Evolutionary conservation across 1,139 yeast species (phyloP), one percentile per base, ranked within the genome.

Genomic region (Geotrichum citri-aurantii): DNA sequence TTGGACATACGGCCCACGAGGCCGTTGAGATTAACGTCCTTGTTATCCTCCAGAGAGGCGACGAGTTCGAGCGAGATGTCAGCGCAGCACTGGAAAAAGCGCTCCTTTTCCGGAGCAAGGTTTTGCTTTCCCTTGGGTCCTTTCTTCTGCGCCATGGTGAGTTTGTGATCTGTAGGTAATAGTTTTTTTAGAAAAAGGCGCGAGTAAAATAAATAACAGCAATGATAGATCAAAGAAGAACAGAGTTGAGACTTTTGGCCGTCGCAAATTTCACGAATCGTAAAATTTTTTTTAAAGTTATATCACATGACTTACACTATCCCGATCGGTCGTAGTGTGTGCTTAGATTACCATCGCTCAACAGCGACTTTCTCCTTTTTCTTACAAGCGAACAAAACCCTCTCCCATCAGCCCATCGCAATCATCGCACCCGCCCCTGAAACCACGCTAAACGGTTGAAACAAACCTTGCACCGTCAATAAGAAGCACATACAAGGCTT

Each of bases 1-100:
- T 92, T 92, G 58, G 98, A 90, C 67, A 81, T 82, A 65, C 93
- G 79, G 51, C 88, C 88, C 65, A 93, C 89, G 62, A 93, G 77
- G 1, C 97, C 98, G 73, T 93, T 93, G 66, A 93, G 77, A 70
- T 95, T 93, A 67, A 92, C 85, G 68, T 92, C 97, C 67, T 83
- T 86, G 48, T 88, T 82, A 29, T 46, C 50, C 65, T 84, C 84
- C 48, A 91, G 77, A 10, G 95, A 86, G 23, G 86, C 83, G 37
- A 93, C 95, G 55, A 93, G 79, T 71, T 92, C 98, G 55, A 88
- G 76, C 1, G 97, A 88, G 56, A 93, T 88, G 68, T 92, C 99
- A 17, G 96, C 88, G 73, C 97, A 91, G 71, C 97, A 89, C 71
- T 88, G 93, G 54, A 93, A 75, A 69, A 93, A 93, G 62, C 98